Conservation (phyloP, 2,329 filamentous ascomycete genomes). For the Gaeumannomyces tritici region DNA sequence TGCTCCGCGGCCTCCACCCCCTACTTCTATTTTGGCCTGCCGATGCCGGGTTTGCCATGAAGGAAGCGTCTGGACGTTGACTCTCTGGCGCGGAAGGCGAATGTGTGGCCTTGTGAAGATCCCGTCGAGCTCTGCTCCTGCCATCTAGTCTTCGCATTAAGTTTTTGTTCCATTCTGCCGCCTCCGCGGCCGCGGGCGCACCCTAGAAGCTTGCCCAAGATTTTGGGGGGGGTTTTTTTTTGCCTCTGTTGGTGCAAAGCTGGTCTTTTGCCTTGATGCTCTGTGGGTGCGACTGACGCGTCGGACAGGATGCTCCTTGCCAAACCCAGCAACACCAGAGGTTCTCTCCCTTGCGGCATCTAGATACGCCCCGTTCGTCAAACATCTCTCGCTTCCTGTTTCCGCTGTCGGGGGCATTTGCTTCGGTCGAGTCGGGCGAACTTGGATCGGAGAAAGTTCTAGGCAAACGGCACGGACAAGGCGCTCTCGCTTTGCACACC, state of each 20-base stretch:
- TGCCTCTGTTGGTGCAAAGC: too few species aligned
- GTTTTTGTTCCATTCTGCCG: not conserved
- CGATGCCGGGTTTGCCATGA: too few species aligned
- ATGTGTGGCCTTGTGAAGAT: not conserved
- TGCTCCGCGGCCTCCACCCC: too few species aligned
- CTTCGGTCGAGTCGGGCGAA: not conserved
- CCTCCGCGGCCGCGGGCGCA: not conserved
- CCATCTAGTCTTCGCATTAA: not conserved
- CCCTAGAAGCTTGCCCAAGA: not conserved
- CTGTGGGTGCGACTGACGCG: not conserved
- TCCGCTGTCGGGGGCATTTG: too few species aligned
- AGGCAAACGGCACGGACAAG: not conserved
- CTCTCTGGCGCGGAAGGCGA: too few species aligned
- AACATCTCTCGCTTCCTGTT: too few species aligned
- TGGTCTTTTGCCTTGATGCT: not conserved
- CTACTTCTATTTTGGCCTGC: too few species aligned
- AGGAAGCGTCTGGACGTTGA: too few species aligned
- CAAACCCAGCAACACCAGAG: too few species aligned
- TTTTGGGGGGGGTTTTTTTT: too few species aligned
- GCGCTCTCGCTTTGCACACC: too few species aligned
- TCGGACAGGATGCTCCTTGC: not conserved
- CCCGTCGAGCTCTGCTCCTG: not conserved
- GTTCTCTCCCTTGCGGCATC: not conserved
- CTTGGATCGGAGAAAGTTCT: not conserved
- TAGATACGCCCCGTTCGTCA: not conserved